phyloP scores from a whole-genome alignment of 257 asterid genomes.

The Euphrasia confusa region DNA sequence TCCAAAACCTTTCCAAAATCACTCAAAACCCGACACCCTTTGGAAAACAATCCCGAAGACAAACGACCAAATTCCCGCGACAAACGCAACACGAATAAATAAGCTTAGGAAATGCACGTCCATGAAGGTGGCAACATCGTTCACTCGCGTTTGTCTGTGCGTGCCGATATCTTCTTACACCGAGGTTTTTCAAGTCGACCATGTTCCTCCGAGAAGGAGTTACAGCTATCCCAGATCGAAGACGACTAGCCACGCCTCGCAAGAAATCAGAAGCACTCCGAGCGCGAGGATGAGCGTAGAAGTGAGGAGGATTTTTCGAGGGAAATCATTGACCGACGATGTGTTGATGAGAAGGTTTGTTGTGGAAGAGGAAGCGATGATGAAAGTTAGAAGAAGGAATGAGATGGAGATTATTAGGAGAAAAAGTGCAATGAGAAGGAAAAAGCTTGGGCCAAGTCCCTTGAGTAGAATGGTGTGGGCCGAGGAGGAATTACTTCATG shows the following conservation, averaged over 20 bases:
- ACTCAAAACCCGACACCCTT: constrained; percentile 34
- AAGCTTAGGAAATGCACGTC: constrained; percentile 72
- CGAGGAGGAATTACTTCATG: constrained; percentile 29
- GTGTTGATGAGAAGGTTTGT: constrained; percentile 85
- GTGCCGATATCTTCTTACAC: constrained; percentile 80
- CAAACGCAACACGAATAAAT: constrained; percentile 28
- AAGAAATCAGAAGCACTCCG: constrained; percentile 42
- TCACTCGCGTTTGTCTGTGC: constrained; percentile 76
- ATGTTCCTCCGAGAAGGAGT: constrained; percentile 64
- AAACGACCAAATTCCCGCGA: constrained; percentile 27
- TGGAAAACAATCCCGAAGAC: constrained; percentile 55
- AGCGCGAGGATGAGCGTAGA: constrained; percentile 70
- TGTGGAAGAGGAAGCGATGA: constrained; percentile 80
- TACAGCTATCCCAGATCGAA: constrained; percentile 67
- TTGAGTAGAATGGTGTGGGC: constrained; percentile 73
- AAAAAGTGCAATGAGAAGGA: constrained; percentile 58
- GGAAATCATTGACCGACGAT: constrained; percentile 84
- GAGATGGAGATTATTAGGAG: constrained; percentile 79
- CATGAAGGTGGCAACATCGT: constrained; percentile 59
- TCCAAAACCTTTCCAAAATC: constrained; percentile 43
- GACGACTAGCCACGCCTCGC: constrained; percentile 22
- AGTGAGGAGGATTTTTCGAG: constrained; percentile 60
- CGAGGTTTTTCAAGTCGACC: constrained; percentile 65
- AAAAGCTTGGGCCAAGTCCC: constrained; percentile 79
- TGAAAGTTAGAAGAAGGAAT: constrained; percentile 72